Conservation (phyloP, 257 asterid genomes). For the Solanum sejunctum region DNA sequence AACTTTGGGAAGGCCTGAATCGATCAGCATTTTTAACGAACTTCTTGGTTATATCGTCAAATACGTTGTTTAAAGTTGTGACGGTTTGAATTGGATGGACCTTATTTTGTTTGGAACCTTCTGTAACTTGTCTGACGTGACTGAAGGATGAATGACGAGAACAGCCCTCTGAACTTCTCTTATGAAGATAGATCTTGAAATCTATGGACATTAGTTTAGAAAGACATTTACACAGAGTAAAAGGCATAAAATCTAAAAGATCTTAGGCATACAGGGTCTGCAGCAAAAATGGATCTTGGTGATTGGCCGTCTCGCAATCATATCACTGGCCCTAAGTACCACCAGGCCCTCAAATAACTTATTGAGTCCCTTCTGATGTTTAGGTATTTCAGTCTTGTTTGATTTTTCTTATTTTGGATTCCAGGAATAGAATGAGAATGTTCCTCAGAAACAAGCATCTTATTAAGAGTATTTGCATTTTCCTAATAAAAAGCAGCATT, state of each 20-base stretch:
- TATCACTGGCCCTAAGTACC: background rate
- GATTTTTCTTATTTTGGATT: background rate
- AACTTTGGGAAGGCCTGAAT: background rate
- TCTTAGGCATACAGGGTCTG: background rate
- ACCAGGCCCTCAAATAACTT: background rate
- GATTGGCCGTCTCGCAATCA: background rate
- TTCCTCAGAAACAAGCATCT: background rate
- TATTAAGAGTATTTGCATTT: background rate
- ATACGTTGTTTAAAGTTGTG: background rate
- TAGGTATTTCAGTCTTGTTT: background rate
- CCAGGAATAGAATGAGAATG: background rate
- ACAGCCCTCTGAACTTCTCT: background rate
- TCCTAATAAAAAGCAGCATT: background rate
- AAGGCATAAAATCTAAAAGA: background rate
- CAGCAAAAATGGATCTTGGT: background rate
- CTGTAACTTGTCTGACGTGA: background rate
- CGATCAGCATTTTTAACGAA: background rate
- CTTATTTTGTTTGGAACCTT: background rate
- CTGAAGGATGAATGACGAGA: background rate
- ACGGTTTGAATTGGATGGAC: background rate
- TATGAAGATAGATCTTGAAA: background rate
- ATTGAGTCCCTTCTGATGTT: background rate
- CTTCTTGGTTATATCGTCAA: background rate
- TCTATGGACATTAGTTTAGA: background rate
- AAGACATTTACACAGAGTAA: background rate